A percentile compares a stretch with the other conserved stretches of the same genome.
These are phyloP conservation scores for Neurospora tetraspora DNA, from an alignment of 495 filamentous ascomycete species.

Conservation along the genomic window DNA sequence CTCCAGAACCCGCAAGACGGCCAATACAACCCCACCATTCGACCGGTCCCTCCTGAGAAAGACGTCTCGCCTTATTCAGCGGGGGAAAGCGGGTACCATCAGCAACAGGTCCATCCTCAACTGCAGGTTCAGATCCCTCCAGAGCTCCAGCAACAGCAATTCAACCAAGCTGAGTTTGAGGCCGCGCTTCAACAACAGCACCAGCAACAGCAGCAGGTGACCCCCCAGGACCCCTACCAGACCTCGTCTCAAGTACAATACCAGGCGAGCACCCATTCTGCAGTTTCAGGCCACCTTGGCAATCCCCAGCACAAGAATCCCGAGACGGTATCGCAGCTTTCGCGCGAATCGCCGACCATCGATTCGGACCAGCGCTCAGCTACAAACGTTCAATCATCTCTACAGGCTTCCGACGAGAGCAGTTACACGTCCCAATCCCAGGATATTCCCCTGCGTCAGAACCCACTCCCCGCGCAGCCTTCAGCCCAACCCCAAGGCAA, in stretches of 20 bases:
- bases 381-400: slow-evolving; percentile 28
- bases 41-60: slow-evolving; percentile 26
- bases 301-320: slow-evolving; percentile 38
- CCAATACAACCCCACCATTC: slow-evolving; percentile 29
- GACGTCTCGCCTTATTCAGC: slow-evolving; percentile 30
- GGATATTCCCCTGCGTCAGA: slow-evolving; percentile 21
- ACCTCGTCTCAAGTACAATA: slow-evolving; percentile 26
- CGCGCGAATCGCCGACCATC: slow-evolving; percentile 46
- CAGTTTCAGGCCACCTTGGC: slow-evolving; percentile 27
- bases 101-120: slow-evolving; percentile 32
- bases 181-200: slow-evolving; percentile 6
- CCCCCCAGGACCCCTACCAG: slow-evolving; percentile 27
- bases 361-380: slow-evolving; percentile 33
- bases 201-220: slow-evolving; percentile 16
- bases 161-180: slow-evolving; percentile 18
- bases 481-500: slow-evolving; percentile 16
- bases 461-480: slow-evolving; percentile 10
- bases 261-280: slow-evolving; percentile 20
- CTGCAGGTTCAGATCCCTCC: slow-evolving; percentile 15
- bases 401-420: slow-evolving; percentile 28
- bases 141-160: slow-evolving; percentile 15
- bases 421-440: slow-evolving; percentile 26
- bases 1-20: slow-evolving; percentile 26
- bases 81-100: slow-evolving; percentile 32
- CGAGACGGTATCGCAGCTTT: slow-evolving; percentile 49